These are phyloP conservation scores for Xerocomus spinulosus DNA, from an alignment of 768 basidiomycete species.

Conservation along the genomic window DNA sequence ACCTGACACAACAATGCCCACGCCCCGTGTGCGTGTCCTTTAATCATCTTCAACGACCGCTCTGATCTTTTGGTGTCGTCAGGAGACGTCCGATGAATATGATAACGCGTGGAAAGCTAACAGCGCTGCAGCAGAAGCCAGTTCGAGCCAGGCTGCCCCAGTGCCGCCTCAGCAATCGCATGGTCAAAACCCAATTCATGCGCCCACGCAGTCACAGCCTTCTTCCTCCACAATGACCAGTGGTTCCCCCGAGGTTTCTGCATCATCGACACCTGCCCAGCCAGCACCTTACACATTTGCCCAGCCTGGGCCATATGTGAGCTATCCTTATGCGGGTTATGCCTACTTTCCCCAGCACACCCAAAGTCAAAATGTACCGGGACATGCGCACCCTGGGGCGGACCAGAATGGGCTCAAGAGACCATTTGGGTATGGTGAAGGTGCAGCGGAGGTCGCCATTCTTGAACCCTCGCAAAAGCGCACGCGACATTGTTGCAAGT, in stretches of 20 bases:
- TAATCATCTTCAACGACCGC: not conserved
- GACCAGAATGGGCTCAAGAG: conserved; percentile 29
- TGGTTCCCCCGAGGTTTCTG: conserved; percentile 16
- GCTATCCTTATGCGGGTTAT: conserved; percentile 34
- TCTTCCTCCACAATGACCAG: conserved; percentile 20
- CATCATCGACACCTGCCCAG: conserved; percentile 23
- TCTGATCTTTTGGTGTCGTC: conserved; percentile 12
- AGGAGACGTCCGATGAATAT: conserved; percentile 50
- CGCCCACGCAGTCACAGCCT: conserved; percentile 15
- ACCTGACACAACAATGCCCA: conserved; percentile 22
- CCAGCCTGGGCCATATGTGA: conserved; percentile 31
- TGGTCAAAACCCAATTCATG: conserved; percentile 14
- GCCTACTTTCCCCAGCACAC: conserved; percentile 30
- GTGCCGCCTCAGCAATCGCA: conserved; percentile 21
- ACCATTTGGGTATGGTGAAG: conserved; percentile 26
- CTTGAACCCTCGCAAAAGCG: conserved; percentile 48
- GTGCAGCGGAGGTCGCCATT: conserved; percentile 24
- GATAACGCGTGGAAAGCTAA: conserved; percentile 62
- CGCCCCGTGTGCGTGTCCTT: conserved; percentile 25
- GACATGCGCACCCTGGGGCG: conserved; percentile 21
- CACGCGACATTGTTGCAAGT: conserved; percentile 78
- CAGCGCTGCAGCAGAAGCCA: conserved; percentile 37
- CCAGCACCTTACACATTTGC: conserved; percentile 29
- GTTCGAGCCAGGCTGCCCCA: conserved; percentile 19
- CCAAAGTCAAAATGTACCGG: conserved; percentile 19